Evolutionary conservation across 805 yeast genomes (phyloP), one percentile per base, ranked within the genome.

Genomic region (Ogataea siamensis): DNA sequence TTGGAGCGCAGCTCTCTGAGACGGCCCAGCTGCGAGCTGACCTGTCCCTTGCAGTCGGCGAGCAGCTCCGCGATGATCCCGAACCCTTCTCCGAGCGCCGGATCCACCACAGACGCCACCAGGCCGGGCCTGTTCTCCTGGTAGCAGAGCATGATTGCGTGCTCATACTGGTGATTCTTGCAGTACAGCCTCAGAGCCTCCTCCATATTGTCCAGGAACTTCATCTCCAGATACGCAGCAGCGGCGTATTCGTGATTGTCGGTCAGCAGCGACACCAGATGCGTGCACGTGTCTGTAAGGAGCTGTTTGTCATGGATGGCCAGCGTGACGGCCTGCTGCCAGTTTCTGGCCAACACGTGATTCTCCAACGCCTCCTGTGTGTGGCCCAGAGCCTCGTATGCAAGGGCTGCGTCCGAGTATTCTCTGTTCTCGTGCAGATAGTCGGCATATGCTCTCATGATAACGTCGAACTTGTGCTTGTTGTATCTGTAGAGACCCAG

Each of bases 21-120:
- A 56, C 99, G 78, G 43, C 68, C 76, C 49, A 88, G 66, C 63
- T 93, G 99, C 0, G 98, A 84, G 29, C 69, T 73, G 14, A 86
- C 63, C 67, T 93, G 99, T 11, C 83, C 77, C 51, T 77, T 79
- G 66, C 97, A 93, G 59, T 93, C 99, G n/a, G 96, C 93, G 26
- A 91, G 60, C 21, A 93, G 68, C 62, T 93, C 98, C 5, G 95
- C 91, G 45, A 88, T 69, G 0, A 74, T 67, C 47, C 94, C 95
- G 62, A 88, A 93, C 1, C 94, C 93, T 58, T 91, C 98, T 33
- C 84, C 80, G 24, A 91, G 60, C 13, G 80, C 84, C 2, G 80
- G 76, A 49, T 87, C 95, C 33, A 88, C 74, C 10, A 83, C 64
- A 4, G 68, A 62, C 30, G 73, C 76, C 9, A 86, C 61, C 18